phyloP scores from a whole-genome alignment of 148 eudicot species.

The Chenopodium suecicum region DNA sequence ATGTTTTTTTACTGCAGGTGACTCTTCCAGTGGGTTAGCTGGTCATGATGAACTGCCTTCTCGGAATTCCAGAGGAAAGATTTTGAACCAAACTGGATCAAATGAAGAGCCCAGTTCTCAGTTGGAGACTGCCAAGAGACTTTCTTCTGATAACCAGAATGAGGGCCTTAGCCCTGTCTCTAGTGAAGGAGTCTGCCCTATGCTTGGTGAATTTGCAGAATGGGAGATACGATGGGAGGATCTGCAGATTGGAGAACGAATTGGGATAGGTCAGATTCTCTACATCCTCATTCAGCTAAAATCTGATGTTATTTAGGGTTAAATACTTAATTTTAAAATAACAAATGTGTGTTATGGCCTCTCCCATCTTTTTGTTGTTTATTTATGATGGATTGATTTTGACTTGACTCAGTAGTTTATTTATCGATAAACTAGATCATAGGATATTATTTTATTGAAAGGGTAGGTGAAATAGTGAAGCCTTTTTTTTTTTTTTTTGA shows the following conservation, averaged over 20 bases:
- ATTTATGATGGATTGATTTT: neutral
- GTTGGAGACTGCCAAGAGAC: conserved; percentile 25
- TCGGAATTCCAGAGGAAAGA: conserved; percentile 31
- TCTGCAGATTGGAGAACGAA: conserved; percentile 87
- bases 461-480: too few species aligned
- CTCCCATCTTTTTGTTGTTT: too few species aligned
- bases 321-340: neutral
- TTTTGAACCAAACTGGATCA: conserved; percentile 28
- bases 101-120: conserved; percentile 28
- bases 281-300: neutral
- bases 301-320: neutral
- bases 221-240: conserved; percentile 97
- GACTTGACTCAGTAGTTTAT: neutral
- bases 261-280: conserved; percentile 79
- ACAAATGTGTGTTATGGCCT: neutral
- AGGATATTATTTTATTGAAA: too few species aligned
- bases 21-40: conserved; percentile 25
- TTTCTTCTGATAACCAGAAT: conserved; percentile 27
- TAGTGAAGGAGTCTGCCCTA: conserved; percentile 45
- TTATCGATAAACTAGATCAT: too few species aligned
- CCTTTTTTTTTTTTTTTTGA: too few species aligned
- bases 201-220: conserved; percentile 79
- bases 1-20: conserved; percentile 30
- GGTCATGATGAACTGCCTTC: conserved; percentile 24
- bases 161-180: conserved; percentile 41